Base-by-base conservation (phyloP, 78 protist genomes). In the Corallochytrium limacisporum region DNA sequence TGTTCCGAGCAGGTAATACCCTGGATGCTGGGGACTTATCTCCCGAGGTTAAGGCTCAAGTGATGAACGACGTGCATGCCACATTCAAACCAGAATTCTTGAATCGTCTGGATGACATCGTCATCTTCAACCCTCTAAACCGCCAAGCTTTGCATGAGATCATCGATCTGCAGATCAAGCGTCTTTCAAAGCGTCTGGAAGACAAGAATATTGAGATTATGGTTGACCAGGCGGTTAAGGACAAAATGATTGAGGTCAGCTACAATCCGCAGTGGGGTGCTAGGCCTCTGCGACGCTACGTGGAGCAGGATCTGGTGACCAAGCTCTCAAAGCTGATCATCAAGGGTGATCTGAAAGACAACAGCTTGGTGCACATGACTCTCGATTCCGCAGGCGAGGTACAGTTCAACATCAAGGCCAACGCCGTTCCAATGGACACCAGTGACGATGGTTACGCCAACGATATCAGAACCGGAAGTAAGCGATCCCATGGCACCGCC, bases 31-130 rank as follows among this genome's bases (percentile, higher is more conserved):
- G n/a, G n/a, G n/a, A n/a, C n/a, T n/a, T n/a, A n/a, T n/a, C n/a
- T n/a, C n/a, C n/a, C n/a, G n/a, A n/a, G n/a, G 6, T n/a, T 26
- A 37, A 50, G 55, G 86, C 77, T 22, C 18, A 48, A 48, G 96
- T 90, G 36, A 55, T 84, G 77, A 55, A 40, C 8, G 84, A 49
- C 20, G 88, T 81, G 32, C 50, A 75, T 22, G 32, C 26, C 29
- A 82, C 75, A 48, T 91, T 93, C 77, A 55, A 84, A 36, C 99
- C 99, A 16, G 99, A 95, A 74, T 83, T 95, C 42, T 61, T 95
- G 48, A 95, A 95, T 81, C 87, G 99, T n/a, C 61, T 95, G 9
- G 98, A 93, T 69, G 96, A 89, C 50, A 56, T 94, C 1, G 72
- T 94, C 33, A 35, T 92, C 15, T 92, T 92, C 72, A 51, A 57